Conservation (phyloP, 345 rosid genomes). For the Psidium guajava region DNA sequence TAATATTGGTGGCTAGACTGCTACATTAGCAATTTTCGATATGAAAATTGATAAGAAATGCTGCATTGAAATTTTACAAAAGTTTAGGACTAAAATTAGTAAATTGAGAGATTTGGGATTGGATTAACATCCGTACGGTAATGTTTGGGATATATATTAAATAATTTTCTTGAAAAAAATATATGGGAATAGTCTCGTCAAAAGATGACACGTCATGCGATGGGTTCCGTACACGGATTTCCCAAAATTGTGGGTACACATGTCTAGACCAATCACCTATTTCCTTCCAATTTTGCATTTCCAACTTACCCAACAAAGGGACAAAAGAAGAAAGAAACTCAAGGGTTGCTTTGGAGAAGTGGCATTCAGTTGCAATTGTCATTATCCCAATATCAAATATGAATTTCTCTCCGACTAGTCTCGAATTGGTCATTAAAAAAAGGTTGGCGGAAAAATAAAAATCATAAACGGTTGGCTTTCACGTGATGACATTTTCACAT, state of each 20-base stretch:
- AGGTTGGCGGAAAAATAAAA: background rate
- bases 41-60: too few species aligned
- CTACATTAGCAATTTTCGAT: too few species aligned
- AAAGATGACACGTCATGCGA: background rate
- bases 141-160: accelerated
- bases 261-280: background rate
- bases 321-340: background rate
- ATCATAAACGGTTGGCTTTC: background rate
- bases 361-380: background rate
- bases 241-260: background rate
- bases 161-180: background rate
- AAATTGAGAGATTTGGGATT: accelerated
- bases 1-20: too few species aligned
- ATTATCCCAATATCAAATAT: background rate
- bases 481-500: too few species aligned
- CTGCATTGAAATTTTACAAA: accelerated
- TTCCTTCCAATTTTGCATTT: background rate
- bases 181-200: background rate
- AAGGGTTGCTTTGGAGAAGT: background rate
- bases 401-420: background rate
- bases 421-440: background rate
- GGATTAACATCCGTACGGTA: accelerated
- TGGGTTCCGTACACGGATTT: background rate
- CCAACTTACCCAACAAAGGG: background rate
- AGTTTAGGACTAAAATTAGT: background rate